Evolutionary conservation across 2,329 filamentous ascomycete species (phyloP), one percentile per base, ranked within the genome.

Genomic region (Ophiostoma quercus): DNA sequence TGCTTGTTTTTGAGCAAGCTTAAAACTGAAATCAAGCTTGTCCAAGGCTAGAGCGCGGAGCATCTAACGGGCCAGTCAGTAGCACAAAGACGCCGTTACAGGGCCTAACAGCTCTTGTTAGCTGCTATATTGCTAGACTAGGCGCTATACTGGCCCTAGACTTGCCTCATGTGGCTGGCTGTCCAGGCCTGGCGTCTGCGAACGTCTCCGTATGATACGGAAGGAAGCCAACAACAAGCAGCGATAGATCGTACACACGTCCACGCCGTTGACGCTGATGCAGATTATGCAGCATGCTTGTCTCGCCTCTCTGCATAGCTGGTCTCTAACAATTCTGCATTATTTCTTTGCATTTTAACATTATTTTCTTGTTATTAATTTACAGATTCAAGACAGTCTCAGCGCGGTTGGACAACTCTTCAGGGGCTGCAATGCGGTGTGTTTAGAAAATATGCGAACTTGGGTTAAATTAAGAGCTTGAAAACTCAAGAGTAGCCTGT

Each of bases 301-400:
- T 47, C 43, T 47, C 43, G 16, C 43, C 8, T 12, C 3, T 57
- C n/a, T 57, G 22, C 51, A 57, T 57, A 22, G 9, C 9, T 57
- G 51, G 22, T 47, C 43, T 12, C 11, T 57, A 22, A 1, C 51
- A 22, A 12, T 57, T 57, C 12, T 25, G 16, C 25, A 34, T 62
- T 25, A 19, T 14, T 29, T 29, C 11, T 60, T 16, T 60, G 4
- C 12, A 16, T 25, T 29, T 60, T 16, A 3, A 16, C 16, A 47
- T 19, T 47, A 19, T 47, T 47, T 47, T 60, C 11, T 29, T 62
- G 6, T 16, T 25, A 29, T 60, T 62, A 25, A 11, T 62, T 62
- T 62, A 11, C 14, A 32, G 11, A 62, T 62, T 32, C 43, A 47
- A 62, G 25, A 62, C 25, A 62, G 57, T 62, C 57, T 62, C 57